These are phyloP conservation scores for Zygoascus bituminiphila DNA, from an alignment of 805 yeast species.

Conservation along the genomic window DNA sequence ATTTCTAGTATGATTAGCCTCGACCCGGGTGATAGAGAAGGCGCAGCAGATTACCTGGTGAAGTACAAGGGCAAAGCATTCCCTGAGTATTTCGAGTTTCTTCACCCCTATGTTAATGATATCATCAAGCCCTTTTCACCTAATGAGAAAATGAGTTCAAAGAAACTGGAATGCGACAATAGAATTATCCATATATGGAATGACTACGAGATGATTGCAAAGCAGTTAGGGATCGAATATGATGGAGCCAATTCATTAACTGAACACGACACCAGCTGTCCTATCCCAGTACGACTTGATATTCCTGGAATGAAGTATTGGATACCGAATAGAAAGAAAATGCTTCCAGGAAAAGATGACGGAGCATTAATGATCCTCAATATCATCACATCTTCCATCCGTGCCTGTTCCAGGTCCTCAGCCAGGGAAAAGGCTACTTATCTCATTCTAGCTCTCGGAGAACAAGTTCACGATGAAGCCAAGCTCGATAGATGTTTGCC, in stretches of 20 bases:
- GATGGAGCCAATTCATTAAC: neutral
- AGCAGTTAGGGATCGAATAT: constrained; percentile 7
- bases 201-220: constrained; percentile 46
- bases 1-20: constrained; percentile 55
- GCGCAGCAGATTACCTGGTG: constrained; percentile 46
- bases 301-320: constrained; percentile 16
- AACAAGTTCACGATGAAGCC: constrained; percentile 68
- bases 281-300: constrained; percentile 14
- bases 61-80: constrained; percentile 46
- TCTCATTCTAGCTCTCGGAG: constrained; percentile 65
- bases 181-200: constrained; percentile 52
- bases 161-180: constrained; percentile 40
- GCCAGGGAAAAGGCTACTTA: constrained; percentile 67
- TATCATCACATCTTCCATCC: constrained; percentile 48
- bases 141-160: constrained; percentile 4
- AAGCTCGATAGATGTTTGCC: constrained; percentile 84
- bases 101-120: constrained; percentile 57
- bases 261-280: neutral
- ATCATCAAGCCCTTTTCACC: constrained; percentile 21
- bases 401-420: constrained; percentile 51
- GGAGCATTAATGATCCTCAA: constrained; percentile 52
- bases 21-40: constrained; percentile 52
- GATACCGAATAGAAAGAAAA: constrained; percentile 13
- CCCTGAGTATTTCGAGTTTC: constrained; percentile 56
- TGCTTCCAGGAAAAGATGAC: constrained; percentile 30